phyloP scores from a whole-genome alignment of 2,329 filamentous ascomycete species.

The Nannizzia gypsea region DNA sequence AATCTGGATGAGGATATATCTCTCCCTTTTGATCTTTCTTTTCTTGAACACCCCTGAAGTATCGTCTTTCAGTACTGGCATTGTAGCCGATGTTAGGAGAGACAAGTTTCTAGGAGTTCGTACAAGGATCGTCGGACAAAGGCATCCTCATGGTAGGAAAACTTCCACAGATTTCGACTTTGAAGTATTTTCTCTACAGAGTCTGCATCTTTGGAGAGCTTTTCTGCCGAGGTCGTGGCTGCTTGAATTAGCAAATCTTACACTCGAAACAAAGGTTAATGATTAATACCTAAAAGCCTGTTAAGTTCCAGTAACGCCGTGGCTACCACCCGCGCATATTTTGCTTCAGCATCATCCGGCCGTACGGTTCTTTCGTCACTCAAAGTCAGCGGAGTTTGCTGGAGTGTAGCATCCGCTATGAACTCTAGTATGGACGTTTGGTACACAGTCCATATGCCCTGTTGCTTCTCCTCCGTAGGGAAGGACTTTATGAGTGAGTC shows the following conservation, averaged over 20 bases:
- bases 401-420: slow-evolving; percentile 61
- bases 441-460: slow-evolving; percentile 67
- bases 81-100: slow-evolving; percentile 36
- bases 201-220: slow-evolving; percentile 48
- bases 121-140: slow-evolving; percentile 49
- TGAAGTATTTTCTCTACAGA: slow-evolving; percentile 56
- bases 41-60: too few relatives aligned
- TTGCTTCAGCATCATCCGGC: slow-evolving; percentile 71
- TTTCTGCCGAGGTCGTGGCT: slow-evolving; percentile 31
- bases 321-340: slow-evolving; percentile 68
- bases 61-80: too few relatives aligned
- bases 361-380: slow-evolving; percentile 82
- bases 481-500: slow-evolving; percentile 68
- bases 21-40: slow-evolving; percentile 60
- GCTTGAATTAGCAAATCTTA: slow-evolving; percentile 4
- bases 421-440: slow-evolving; percentile 72
- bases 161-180: slow-evolving; percentile 50
- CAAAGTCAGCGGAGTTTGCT: slow-evolving; percentile 67
- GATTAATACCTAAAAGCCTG: slow-evolving; percentile 34
- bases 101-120: slow-evolving; percentile 40
- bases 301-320: slow-evolving; percentile 46
- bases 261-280: background rate
- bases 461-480: slow-evolving; percentile 64
- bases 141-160: slow-evolving; percentile 45
- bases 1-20: slow-evolving; percentile 61